These are phyloP conservation scores for Suhomyces faveliae DNA, from an alignment of 805 yeast genomes.

Conservation along the genomic window DNA sequence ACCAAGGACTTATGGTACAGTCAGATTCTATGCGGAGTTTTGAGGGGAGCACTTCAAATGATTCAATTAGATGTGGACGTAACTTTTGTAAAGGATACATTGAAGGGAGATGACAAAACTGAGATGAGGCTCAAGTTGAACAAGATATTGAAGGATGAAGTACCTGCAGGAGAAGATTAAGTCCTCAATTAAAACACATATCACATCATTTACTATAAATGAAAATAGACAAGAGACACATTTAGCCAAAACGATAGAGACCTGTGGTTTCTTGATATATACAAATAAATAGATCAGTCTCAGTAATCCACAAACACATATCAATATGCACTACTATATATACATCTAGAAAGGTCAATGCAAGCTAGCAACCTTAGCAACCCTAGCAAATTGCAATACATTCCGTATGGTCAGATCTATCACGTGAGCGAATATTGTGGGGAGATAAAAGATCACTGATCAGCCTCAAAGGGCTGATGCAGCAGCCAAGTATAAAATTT, in stretches of 20 bases:
- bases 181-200: neutral
- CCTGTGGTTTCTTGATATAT: too few species aligned
- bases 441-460: neutral
- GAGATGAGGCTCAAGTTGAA: slow-evolving; percentile 73
- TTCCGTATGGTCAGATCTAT: neutral
- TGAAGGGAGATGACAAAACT: slow-evolving; percentile 80
- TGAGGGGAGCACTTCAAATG: slow-evolving; percentile 92
- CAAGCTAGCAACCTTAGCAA: too few species aligned
- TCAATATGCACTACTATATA: too few species aligned
- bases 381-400: too few species aligned
- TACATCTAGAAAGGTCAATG: neutral
- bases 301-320: too few species aligned
- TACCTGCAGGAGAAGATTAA: slow-evolving; percentile 94
- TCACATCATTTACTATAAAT: neutral
- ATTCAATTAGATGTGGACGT: slow-evolving; percentile 91
- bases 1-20: slow-evolving; percentile 85
- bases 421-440: neutral
- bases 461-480: neutral
- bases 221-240: neutral
- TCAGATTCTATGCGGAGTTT: slow-evolving; percentile 83
- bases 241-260: too few species aligned
- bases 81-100: slow-evolving; percentile 70
- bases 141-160: slow-evolving; percentile 82
- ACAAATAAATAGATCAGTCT: too few species aligned
- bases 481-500: neutral